Evolutionary conservation across 1,284 basidiomycete genomes (phyloP).

Genomic region (Pyrrhoderma noxium): DNA sequence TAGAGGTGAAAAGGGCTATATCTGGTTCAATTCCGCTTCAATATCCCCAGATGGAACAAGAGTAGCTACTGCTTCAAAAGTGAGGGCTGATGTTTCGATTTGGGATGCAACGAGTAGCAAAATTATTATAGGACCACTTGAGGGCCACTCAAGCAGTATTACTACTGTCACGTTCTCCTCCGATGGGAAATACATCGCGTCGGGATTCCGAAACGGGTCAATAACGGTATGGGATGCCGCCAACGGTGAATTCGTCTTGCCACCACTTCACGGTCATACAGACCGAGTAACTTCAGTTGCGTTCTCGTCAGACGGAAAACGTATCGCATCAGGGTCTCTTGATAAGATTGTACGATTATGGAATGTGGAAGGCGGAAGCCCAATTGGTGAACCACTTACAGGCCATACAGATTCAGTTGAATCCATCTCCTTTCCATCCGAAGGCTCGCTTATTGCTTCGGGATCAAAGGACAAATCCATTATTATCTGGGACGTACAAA

Average conservation of each 20-base stretch:
- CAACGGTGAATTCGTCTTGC: neutral
- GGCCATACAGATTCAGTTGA: neutral
- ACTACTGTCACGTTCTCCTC: neutral
- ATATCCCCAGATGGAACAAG: neutral
- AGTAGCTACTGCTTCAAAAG: constrained; percentile 2
- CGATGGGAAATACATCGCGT: neutral
- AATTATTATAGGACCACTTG: neutral
- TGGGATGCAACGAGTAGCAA: neutral
- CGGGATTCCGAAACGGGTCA: neutral
- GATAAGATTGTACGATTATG: neutral
- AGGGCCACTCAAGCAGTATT: neutral
- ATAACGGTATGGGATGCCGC: neutral
- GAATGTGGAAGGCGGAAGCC: neutral
- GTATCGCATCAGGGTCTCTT: neutral
- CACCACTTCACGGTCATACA: neutral
- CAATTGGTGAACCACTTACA: no score
- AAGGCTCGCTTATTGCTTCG: constrained; percentile 7
- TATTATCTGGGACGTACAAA: constrained; percentile 2
- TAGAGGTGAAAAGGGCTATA: neutral
- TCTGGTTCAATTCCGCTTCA: neutral
- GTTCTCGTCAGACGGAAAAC: neutral
- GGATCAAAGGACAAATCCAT: neutral
- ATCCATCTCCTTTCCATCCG: neutral
- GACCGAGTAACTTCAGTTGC: neutral
- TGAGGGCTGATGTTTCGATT: neutral